phyloP scores from a whole-genome alignment of 306 rosid species.

The Medicago truncatula region MtrunA17r5.0-ANR NC_053044.1:45385501-45386000 shows the following conservation, averaged over 20 bases:
- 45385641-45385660: not conserved
- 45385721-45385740: not conserved
- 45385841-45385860: conserved; percentile 12
- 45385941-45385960: conserved; percentile 38
- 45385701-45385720: not conserved
- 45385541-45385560: conserved; percentile 8
- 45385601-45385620: no score
- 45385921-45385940: conserved; percentile 14
- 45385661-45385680: conserved; percentile 24
- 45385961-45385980: not conserved
- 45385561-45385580: no score
- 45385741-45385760: conserved; percentile 23
- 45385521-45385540: conserved; percentile 4
- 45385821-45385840: conserved; percentile 27
- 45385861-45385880: conserved; percentile 7
- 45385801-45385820: conserved; percentile 16
- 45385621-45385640: conserved; percentile 32
- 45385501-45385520: not conserved
- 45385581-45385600: no score
- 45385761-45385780: not conserved
- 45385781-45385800: not conserved
- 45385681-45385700: conserved; percentile 9
- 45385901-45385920: conserved; percentile 8
- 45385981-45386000: not conserved
- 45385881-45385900: conserved; percentile 7